Evolutionary conservation across 2,329 filamentous ascomycete species (phyloP), one percentile per base, ranked within the genome.

Genomic region (Fusarium buharicum): DNA sequence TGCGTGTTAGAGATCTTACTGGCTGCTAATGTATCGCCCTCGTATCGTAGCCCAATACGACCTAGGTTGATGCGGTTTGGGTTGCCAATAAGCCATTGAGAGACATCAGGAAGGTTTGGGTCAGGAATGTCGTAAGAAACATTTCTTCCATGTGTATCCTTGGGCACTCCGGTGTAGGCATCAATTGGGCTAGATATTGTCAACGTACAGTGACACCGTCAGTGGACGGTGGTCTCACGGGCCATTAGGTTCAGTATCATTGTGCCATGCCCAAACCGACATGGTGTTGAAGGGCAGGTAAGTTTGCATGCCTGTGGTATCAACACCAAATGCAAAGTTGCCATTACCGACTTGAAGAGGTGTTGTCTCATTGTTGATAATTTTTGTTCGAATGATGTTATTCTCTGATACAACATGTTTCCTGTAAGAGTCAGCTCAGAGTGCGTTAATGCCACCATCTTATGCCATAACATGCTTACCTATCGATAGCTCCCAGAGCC

Each of bases 61-160:
- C 77, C 78, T 1, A 81, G 65, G 41, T 81, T 81, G 30, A 81
- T 69, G 3, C 78, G 74, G 20, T 81, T 79, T 0, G 77, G 78
- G 39, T 81, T 81, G n/a, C 77, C 75, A 27, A 83, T 83, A 17
- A 85, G 70, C 83, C 83, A 86, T 54, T 84, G 79, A 4, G 79
- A 81, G 12, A 75, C 67, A 12, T 69, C 66, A 4, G 74, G 76
- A 5, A 78, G 72, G 0, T 70, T 59, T 1, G 75, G 66, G 17
- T 79, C 75, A 0, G 75, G 73, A 1, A 76, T 66, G 22, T 77
- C 76, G 44, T 79, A 78, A 0, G 72, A 75, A 5, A 79, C 70
- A 24, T 77, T 76, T 33, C 71, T 70, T 5, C 75, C 74, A 18
- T 79, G 75, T 0, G 77, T 78, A 9, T 69, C 28, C 45, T 66